phyloP scores from a whole-genome alignment of 768 basidiomycete genomes.

The Lentinus tigrinus region DNA sequence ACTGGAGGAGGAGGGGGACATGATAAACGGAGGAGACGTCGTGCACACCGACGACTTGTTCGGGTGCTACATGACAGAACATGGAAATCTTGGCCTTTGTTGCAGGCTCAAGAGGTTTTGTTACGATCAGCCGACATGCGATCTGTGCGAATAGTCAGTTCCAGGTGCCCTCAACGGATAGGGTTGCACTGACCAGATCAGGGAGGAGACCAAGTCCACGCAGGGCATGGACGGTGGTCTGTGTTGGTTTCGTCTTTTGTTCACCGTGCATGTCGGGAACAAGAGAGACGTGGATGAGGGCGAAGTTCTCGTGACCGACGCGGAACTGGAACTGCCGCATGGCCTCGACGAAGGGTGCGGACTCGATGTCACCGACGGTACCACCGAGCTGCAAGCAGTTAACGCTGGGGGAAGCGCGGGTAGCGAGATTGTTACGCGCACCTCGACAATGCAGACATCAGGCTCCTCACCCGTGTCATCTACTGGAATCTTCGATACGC shows the following conservation, averaged over 20 bases:
- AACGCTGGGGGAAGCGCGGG: neutral
- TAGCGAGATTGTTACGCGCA: slow-evolving; percentile 27
- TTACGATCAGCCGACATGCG: slow-evolving; percentile 84
- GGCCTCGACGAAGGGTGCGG: slow-evolving; percentile 96
- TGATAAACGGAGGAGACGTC: slow-evolving; percentile 97
- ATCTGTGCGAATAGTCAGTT: slow-evolving; percentile 51
- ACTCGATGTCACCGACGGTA: slow-evolving; percentile 98
- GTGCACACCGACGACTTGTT: slow-evolving; percentile 93
- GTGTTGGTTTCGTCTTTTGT: slow-evolving; percentile 98
- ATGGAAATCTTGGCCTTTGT: slow-evolving; percentile 97
- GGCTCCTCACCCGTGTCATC: slow-evolving; percentile 92
- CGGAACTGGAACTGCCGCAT: slow-evolving; percentile 99
- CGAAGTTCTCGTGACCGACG: slow-evolving; percentile 94
- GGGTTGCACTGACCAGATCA: slow-evolving; percentile 65
- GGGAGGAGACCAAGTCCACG: slow-evolving; percentile 91
- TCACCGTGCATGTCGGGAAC: slow-evolving; percentile 99
- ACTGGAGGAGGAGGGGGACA: slow-evolving; percentile 87
- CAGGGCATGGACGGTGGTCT: slow-evolving; percentile 92
- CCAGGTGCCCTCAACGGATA: neutral
- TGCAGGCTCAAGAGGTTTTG: slow-evolving; percentile 74
- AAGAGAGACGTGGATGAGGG: slow-evolving; percentile 93
- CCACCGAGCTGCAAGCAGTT: slow-evolving; percentile 75
- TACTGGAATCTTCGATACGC: slow-evolving; percentile 90
- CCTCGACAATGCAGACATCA: slow-evolving; percentile 97
- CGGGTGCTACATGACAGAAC: slow-evolving; percentile 94